A percentile compares a stretch with the other conserved stretches of the same genome.
These are phyloP conservation scores for Alternaria novae-zelandiae DNA, from an alignment of 2,329 filamentous ascomycete species.

Conservation along the genomic window DNA sequence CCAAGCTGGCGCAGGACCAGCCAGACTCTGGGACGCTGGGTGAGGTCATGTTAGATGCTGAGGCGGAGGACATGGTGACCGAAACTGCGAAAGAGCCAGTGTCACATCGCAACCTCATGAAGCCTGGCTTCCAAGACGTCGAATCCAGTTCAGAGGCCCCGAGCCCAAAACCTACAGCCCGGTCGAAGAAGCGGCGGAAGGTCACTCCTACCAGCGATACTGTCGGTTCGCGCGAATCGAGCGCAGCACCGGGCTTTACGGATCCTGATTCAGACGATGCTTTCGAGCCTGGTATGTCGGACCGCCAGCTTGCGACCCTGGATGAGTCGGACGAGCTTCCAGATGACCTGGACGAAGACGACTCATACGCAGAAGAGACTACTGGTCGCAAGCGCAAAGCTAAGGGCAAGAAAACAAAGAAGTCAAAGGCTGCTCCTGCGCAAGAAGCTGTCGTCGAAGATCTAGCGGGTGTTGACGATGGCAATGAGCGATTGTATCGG, in stretches of 20 bases:
- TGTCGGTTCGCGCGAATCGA: conserved; percentile 21
- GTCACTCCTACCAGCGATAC: conserved; percentile 15
- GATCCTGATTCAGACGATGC: conserved; percentile 50
- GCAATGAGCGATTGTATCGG: conserved; percentile 82
- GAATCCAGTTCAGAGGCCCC: conserved; percentile 38
- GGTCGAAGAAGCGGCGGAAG: conserved; percentile 51
- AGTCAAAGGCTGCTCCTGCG: conserved; percentile 22
- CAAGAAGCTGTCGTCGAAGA: conserved; percentile 55
- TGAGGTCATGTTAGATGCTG: conserved; percentile 80
- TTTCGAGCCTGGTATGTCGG: conserved; percentile 51
- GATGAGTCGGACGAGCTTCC: conserved; percentile 48
- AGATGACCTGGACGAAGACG: conserved; percentile 45
- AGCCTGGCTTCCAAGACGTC: conserved; percentile 54
- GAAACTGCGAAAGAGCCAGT: conserved; percentile 49
- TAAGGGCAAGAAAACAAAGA: conserved; percentile 35
- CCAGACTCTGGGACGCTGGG: conserved; percentile 73
- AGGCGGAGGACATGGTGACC: conserved; percentile 68
- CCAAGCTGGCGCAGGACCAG: conserved; percentile 72
- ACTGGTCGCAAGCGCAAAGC: conserved; percentile 50
- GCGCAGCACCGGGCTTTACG: conserved; percentile 23
- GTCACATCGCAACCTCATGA: conserved; percentile 57
- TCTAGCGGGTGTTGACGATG: conserved; percentile 78
- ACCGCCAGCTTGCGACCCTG: conserved; percentile 46
- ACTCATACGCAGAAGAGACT: conserved; percentile 48
- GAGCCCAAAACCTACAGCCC: conserved; percentile 35